Evolutionary conservation across 768 basidiomycete genomes (phyloP), one percentile per base, ranked within the genome.

Genomic region (Trametes sanguinea): DNA sequence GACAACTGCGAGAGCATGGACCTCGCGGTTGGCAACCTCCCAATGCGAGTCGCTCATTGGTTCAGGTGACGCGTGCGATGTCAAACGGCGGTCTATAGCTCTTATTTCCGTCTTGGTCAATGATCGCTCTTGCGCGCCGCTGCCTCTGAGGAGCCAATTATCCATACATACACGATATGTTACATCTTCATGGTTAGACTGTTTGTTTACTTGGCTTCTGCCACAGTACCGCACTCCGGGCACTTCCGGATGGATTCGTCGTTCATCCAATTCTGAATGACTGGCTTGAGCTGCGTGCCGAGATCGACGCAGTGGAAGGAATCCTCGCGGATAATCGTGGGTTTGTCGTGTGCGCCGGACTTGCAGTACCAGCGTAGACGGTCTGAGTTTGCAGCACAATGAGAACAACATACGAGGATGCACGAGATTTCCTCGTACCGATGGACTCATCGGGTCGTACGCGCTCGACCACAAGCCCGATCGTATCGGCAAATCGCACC

Each of bases 281-380:
- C 81, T 0, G 94, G 92, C 76, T 96, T 96, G 56, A 98, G 80
- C 76, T 98, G 95, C 11, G 90, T 90, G 45, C 95, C 96, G 32
- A 98, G 83, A 70, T 98, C 94, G 0, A 87, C 88, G 64, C 90
- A 89, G 71, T 95, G 92, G 72, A 98, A 94, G 0, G 81, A 77
- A 61, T 93, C 92, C 76, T 95, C 90, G 65, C 87, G 81, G 66
- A 95, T 90, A 63, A 92, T 78, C n/a, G 85, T 86, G 0, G 92
- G 90, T 44, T 76, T 75, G 27, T 73, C 60, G 74, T 95, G 94
- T 2, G 72, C 74, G 0, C 76, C 69, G 3, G 86, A 83, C 17
- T 78, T 85, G 75, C 94, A 98, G 75, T 95, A 97, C 95, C 96
- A 98, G 27, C 92, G 86, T 30, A 98, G 80, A 1, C 87, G 87